Percentiles rank a stretch among this genome's conserved stretches.
Evolutionary conservation across 805 yeast species (phyloP).

Genomic region (Maudiozyma pseudohumilis): DNA sequence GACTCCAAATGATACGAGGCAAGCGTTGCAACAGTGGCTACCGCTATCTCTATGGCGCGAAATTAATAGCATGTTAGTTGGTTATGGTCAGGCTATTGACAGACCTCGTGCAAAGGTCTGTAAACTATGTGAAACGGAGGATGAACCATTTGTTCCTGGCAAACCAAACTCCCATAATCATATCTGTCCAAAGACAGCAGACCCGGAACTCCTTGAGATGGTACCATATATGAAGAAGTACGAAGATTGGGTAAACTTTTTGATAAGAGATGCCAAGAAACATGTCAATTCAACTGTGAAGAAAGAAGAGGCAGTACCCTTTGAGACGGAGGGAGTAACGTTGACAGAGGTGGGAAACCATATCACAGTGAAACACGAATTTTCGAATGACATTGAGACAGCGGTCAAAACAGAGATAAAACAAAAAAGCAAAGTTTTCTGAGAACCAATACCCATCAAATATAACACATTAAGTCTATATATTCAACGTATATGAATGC

Average conservation of each 20-base stretch:
- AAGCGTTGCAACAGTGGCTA: conserved; percentile 61
- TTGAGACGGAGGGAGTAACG: background rate
- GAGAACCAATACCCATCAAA: background rate
- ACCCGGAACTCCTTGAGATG: conserved; percentile 4
- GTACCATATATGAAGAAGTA: conserved; percentile 8
- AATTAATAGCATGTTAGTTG: conserved; percentile 78
- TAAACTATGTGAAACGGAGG: conserved; percentile 2
- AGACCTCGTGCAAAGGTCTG: conserved; percentile 45
- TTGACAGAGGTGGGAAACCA: background rate
- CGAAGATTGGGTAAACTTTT: conserved; percentile 9
- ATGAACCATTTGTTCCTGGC: background rate
- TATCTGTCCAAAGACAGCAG: background rate
- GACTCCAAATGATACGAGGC: conserved; percentile 70
- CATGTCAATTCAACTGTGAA: background rate
- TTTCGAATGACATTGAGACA: too few species aligned
- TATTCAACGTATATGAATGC: background rate
- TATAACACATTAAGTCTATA: background rate
- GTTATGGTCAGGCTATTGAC: conserved; percentile 88
- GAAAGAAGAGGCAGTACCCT: too few species aligned
- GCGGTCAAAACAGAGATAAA: conserved; percentile 1
- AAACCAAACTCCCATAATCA: conserved; percentile 2
- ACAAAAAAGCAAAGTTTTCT: background rate
- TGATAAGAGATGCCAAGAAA: conserved; percentile 2
- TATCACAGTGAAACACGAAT: too few species aligned
- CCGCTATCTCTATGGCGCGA: conserved; percentile 71